Evolutionary conservation across 257 asterid species (phyloP).

Genomic region (Solanum chiquidenum): DNA sequence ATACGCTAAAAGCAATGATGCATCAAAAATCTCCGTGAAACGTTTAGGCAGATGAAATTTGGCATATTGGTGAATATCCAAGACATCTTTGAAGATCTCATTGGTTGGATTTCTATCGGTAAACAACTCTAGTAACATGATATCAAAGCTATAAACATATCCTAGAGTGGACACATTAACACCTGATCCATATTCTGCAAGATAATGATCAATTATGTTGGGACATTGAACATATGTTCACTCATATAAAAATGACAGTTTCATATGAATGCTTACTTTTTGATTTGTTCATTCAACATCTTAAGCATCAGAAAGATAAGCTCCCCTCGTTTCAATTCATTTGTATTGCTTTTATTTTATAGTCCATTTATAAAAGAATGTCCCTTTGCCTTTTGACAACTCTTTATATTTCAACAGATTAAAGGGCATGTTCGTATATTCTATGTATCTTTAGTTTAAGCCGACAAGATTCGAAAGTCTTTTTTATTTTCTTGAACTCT

Average conservation of each 20-base stretch:
- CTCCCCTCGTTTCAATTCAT: no score
- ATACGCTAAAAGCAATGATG: neutral
- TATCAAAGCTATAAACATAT: conserved; percentile 43
- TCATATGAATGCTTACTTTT: neutral
- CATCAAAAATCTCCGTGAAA: conserved; percentile 12
- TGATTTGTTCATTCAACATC: neutral
- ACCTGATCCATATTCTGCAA: conserved; percentile 43
- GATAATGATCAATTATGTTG: neutral
- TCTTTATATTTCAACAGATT: no score
- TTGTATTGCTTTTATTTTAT: no score
- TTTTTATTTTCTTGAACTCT: no score
- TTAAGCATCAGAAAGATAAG: neutral
- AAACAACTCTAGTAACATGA: conserved; percentile 36
- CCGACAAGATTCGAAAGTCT: no score
- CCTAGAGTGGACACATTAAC: conserved; percentile 17
- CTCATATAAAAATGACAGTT: no score
- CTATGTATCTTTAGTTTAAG: no score
- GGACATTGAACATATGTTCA: neutral
- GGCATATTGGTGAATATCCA: conserved; percentile 26
- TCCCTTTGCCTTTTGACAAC: no score
- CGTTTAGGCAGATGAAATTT: conserved; percentile 11
- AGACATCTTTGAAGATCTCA: conserved; percentile 17
- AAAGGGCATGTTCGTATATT: no score
- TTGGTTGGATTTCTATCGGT: conserved; percentile 34
- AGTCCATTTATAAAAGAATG: no score